These are phyloP conservation scores for Davidsoniella neocaledoniae DNA, from an alignment of 2,329 filamentous ascomycete species.

Conservation along the genomic window DNA sequence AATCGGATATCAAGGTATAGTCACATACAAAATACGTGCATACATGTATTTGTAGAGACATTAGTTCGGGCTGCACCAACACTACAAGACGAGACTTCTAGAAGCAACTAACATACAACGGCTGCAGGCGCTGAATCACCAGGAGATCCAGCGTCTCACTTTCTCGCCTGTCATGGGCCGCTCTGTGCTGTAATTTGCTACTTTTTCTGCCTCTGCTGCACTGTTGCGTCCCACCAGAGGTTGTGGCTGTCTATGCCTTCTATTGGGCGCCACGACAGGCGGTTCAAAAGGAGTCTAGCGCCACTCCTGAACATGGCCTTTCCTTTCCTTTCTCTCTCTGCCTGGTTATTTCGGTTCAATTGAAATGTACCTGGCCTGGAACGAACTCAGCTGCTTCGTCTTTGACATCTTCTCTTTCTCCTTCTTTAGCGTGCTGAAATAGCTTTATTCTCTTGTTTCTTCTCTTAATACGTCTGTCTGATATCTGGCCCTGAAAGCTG, in stretches of 20 bases:
- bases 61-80: too few relatives aligned
- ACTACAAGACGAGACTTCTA: too few relatives aligned
- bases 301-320: slow-evolving; percentile 6
- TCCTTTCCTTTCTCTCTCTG: neutral
- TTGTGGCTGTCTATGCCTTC: neutral
- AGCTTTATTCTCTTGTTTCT: neutral
- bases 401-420: neutral
- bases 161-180: neutral
- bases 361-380: slow-evolving; percentile 3
- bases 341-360: neutral
- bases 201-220: neutral
- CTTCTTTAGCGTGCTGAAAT: neutral
- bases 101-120: too few relatives aligned
- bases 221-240: neutral
- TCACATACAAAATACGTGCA: too few relatives aligned
- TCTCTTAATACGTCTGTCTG: neutral
- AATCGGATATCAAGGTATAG: too few relatives aligned
- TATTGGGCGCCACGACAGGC: slow-evolving; percentile 5
- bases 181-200: neutral
- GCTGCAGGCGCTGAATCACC: too few relatives aligned
- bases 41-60: too few relatives aligned
- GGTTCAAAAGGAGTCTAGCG: slow-evolving; percentile 7
- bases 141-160: neutral
- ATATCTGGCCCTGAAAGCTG: too few relatives aligned
- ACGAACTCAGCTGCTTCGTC: slow-evolving; percentile 1